A percentile compares a stretch with the other conserved stretches of the same genome.
phyloP scores from a whole-genome alignment of 306 rosid genomes.

The Spatholobus suberectus region DNA sequence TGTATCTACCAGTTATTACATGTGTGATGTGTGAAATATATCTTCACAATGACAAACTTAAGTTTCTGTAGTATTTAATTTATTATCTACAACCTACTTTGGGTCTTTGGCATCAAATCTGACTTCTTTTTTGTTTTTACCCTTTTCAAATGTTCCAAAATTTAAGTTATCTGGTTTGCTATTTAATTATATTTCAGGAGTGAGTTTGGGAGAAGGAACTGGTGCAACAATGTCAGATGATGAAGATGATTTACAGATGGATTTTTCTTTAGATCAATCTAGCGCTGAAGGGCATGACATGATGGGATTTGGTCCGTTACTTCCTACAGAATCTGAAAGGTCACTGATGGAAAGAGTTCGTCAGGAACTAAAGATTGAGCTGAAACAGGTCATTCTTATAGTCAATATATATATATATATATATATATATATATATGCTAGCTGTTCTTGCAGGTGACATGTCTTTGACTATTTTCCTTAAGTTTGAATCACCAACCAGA shows the following conservation, averaged over 20 bases:
- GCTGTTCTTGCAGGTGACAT: neutral
- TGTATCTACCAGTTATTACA: neutral
- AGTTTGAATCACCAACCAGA: conserved; percentile 22
- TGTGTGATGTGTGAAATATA: neutral
- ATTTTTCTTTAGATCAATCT: conserved; percentile 79
- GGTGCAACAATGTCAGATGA: conserved; percentile 99
- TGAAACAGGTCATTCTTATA: conserved; percentile 78
- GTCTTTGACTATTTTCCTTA: neutral
- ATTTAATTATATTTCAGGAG: conserved; percentile 57
- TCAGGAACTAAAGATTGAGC: conserved; percentile 93
- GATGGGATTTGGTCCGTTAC: conserved; percentile 95
- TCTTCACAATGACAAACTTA: neutral
- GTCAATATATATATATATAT: neutral
- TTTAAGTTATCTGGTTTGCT: neutral
- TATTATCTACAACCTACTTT: neutral
- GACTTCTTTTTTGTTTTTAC: neutral
- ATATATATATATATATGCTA: neutral
- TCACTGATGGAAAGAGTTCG: conserved; percentile 97
- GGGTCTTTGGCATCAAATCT: neutral
- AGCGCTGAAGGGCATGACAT: conserved; percentile 76
- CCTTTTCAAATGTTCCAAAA: neutral
- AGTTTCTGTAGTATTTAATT: neutral
- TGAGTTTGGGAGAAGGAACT: conserved; percentile 85
- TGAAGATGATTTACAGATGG: conserved; percentile 85
- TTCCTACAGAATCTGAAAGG: conserved; percentile 96